A percentile compares a stretch with the other conserved stretches of the same genome.
Evolutionary conservation across 2,329 filamentous ascomycete genomes (phyloP).

Genomic region (Acephala macrosclerotiorum): DNA sequence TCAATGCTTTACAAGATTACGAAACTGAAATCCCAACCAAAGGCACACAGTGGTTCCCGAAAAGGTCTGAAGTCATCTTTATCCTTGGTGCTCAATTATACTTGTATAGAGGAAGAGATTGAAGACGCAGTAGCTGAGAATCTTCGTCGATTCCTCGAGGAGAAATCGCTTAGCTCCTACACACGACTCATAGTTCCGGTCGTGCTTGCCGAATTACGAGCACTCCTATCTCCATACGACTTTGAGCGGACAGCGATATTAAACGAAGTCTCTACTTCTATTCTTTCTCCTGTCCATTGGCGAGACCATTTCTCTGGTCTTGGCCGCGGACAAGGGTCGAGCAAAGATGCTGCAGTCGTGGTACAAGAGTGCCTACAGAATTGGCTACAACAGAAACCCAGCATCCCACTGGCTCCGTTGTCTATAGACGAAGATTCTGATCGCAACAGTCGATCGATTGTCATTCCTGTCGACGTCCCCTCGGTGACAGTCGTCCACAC

Average conservation of each 20-base stretch:
- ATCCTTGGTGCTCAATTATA: constrained; percentile 77
- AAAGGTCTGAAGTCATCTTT: constrained; percentile 52
- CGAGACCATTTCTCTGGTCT: constrained; percentile 57
- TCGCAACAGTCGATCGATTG: constrained; percentile 67
- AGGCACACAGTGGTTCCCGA: constrained; percentile 21
- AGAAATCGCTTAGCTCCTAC: constrained; percentile 54
- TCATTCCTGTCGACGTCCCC: constrained; percentile 90
- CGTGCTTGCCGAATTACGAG: constrained; percentile 53
- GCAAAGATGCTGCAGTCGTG: constrained; percentile 38
- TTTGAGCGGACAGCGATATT: constrained; percentile 64
- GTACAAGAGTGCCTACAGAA: constrained; percentile 36
- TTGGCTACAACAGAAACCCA: constrained; percentile 37
- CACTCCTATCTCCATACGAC: constrained; percentile 56
- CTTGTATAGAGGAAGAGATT: constrained; percentile 78
- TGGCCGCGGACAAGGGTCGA: constrained; percentile 43
- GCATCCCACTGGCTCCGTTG: constrained; percentile 36
- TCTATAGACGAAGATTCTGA: constrained; percentile 36
- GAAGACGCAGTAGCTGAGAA: constrained; percentile 55
- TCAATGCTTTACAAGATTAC: constrained; percentile 82
- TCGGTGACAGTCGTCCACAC: constrained; percentile 84
- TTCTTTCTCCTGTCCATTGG: constrained; percentile 57
- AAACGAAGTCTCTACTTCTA: constrained; percentile 57
- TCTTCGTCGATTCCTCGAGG: constrained; percentile 50
- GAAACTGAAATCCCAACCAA: constrained; percentile 53
- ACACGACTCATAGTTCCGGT: constrained; percentile 54